Evolutionary conservation across 352 stramenopile genomes (phyloP), one percentile per base, ranked within the genome.

Genomic region (Pythium dissotocum): DNA sequence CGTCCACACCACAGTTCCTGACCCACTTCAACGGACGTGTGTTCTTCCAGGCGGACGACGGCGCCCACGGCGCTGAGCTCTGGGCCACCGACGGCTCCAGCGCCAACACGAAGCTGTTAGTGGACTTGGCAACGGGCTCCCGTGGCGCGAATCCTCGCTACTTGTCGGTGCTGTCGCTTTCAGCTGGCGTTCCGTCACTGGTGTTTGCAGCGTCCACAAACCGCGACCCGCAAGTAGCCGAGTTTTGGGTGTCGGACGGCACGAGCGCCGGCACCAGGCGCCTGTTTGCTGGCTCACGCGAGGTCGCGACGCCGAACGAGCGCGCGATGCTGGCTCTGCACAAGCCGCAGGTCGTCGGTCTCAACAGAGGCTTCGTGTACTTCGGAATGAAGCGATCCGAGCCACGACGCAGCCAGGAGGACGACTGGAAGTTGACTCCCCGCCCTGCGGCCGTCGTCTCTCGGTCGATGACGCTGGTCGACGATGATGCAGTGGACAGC

Each of bases 1-100:
- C 82, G 2, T 93, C 83, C 2, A 49, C 33, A 7, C 87, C 89
- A 30, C 73, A 70, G 2, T 91, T 82, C 63, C 55, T 97, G 16
- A 89, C 76, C 2, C 52, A 58, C 8, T 93, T 83, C 36, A 57
- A 67, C 14, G 67, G 56, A 16, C 64, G 67, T 5, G 72, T 88
- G 3, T 91, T 81, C 54, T 98, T 98, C 69, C 79, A 90, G 40
- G 91, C 91, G 10, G 76, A 95, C 56, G 91, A 98, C 63, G 81
- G 90, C 35, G 69, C 76, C 6, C 77, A 80, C 46, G 91, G 91
- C 12, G 59, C 71, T 4, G 91, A 98, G 63, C 68, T 98, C 14
- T 98, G 91, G 91, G 35, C 52, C 1, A 89, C 78, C 0, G 83
- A 95, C 52, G 89, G 87, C 13, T 83, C 80, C 18, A 26, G 36